Conservation (phyloP, 2,329 filamentous ascomycete genomes). For the Keithomyces neogunnii region DNA sequence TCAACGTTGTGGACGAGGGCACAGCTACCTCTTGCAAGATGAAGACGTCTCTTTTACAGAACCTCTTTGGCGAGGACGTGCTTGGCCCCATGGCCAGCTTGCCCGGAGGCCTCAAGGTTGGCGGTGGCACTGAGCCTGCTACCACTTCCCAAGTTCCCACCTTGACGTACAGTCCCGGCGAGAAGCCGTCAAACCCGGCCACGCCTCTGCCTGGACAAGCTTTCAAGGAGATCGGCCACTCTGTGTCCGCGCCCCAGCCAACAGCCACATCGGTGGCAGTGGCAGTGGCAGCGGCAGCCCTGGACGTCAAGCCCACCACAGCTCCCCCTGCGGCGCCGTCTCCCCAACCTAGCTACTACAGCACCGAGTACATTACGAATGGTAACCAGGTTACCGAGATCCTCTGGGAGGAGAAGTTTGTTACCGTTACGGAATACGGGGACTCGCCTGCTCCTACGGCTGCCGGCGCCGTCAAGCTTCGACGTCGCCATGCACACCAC, state of each 20-base stretch:
- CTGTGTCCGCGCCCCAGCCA: neutral
- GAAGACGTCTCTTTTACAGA: constrained; percentile 39
- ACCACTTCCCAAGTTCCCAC: constrained; percentile 16
- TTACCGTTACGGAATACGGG: constrained; percentile 41
- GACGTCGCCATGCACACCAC: constrained; percentile 27
- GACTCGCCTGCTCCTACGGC: constrained; percentile 30
- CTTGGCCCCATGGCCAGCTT: constrained; percentile 47
- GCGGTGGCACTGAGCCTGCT: constrained; percentile 4
- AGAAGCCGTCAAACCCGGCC: constrained; percentile 21
- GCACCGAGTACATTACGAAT: constrained; percentile 45
- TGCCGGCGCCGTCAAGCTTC: constrained; percentile 10
- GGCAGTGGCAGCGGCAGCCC: neutral
- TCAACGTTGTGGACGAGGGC: constrained; percentile 57
- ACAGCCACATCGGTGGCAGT: neutral
- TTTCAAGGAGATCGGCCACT: constrained; percentile 25
- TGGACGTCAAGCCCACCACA: constrained; percentile 6
- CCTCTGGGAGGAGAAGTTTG: constrained; percentile 45
- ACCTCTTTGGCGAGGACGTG: constrained; percentile 52
- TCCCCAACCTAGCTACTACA: constrained; percentile 28
- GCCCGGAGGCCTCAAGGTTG: constrained; percentile 50
- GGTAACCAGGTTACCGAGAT: constrained; percentile 46
- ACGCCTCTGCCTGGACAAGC: constrained; percentile 33
- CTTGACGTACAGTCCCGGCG: constrained; percentile 24
- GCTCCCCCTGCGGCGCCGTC: constrained; percentile 12
- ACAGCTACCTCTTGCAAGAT: constrained; percentile 54